Conservation (phyloP, 2,329 filamentous ascomycete genomes). For the Ophiostoma piceae region DNA sequence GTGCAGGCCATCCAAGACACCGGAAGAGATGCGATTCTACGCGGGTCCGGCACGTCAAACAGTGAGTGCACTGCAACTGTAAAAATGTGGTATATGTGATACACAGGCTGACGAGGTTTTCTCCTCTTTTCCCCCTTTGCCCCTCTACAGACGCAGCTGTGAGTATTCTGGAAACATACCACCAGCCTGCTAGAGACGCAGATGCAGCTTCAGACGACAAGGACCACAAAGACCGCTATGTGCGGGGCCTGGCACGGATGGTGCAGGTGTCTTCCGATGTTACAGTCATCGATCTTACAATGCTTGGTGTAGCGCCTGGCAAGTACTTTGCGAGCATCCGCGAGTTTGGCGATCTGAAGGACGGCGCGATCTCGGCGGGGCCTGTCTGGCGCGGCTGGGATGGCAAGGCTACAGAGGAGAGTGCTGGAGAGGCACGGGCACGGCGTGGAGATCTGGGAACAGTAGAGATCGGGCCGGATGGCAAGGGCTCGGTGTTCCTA, state of each 20-base stretch:
- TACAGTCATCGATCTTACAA: slow-evolving; percentile 81
- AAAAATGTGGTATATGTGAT: neutral
- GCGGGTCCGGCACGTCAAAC: slow-evolving; percentile 79
- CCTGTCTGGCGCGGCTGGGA: slow-evolving; percentile 63
- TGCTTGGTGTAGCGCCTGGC: slow-evolving; percentile 75
- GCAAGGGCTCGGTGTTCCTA: slow-evolving; percentile 73
- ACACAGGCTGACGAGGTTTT: slow-evolving; percentile 5
- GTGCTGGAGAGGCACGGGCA: slow-evolving; percentile 32
- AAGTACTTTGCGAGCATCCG: slow-evolving; percentile 80
- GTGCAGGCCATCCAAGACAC: slow-evolving; percentile 83
- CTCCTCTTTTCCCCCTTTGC: neutral
- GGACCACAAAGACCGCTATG: slow-evolving; percentile 46
- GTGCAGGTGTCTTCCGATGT: slow-evolving; percentile 76
- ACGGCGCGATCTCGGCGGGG: slow-evolving; percentile 76
- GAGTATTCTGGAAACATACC: slow-evolving; percentile 84
- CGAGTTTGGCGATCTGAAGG: slow-evolving; percentile 78
- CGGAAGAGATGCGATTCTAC: slow-evolving; percentile 87
- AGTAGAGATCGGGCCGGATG: slow-evolving; percentile 68
- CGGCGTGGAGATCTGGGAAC: slow-evolving; percentile 65
- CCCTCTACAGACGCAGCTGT: slow-evolving; percentile 65
- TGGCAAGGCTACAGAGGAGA: slow-evolving; percentile 36
- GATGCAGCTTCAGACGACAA: slow-evolving; percentile 29
- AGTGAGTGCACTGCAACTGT: slow-evolving; percentile 50
- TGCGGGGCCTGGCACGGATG: slow-evolving; percentile 86
- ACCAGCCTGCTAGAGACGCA: slow-evolving; percentile 4